Evolutionary conservation across 345 rosid genomes (phyloP).

Genomic region (Hirschfeldia incana): DNA sequence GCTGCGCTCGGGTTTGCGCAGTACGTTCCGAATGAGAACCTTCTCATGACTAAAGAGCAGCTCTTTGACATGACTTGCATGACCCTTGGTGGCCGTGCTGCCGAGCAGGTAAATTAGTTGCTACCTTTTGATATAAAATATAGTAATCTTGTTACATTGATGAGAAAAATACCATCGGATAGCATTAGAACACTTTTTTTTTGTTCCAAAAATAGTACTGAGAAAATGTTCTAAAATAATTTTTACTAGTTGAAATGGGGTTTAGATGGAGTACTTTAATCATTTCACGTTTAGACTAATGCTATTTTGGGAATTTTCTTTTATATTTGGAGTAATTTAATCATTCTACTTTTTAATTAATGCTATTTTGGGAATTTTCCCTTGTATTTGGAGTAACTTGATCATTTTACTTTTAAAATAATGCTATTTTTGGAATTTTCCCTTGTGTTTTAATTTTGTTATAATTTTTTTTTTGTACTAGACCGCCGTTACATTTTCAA

Average conservation of each 20-base stretch:
- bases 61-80: slow-evolving; percentile 94
- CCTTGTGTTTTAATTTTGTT: neutral
- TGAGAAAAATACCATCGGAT: neutral
- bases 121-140: neutral
- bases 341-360: neutral
- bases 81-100: slow-evolving; percentile 99
- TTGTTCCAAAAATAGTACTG: no score
- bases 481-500: neutral
- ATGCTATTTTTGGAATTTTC: neutral
- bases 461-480: no score
- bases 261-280: no score
- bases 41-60: slow-evolving; percentile 93
- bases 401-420: neutral
- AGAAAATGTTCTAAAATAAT: neutral
- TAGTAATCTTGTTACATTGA: neutral
- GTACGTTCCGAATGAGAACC: slow-evolving; percentile 94
- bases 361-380: no score
- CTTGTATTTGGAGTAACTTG: neutral
- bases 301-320: no score
- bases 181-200: neutral
- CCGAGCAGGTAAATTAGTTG: slow-evolving; percentile 69
- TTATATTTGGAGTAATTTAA: no score
- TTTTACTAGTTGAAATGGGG: neutral
- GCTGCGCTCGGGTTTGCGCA: slow-evolving; percentile 97
- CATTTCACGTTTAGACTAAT: neutral